These are phyloP conservation scores for Pelargonium australe DNA, from an alignment of 441 rosid genomes.

Conservation along the genomic window DNA sequence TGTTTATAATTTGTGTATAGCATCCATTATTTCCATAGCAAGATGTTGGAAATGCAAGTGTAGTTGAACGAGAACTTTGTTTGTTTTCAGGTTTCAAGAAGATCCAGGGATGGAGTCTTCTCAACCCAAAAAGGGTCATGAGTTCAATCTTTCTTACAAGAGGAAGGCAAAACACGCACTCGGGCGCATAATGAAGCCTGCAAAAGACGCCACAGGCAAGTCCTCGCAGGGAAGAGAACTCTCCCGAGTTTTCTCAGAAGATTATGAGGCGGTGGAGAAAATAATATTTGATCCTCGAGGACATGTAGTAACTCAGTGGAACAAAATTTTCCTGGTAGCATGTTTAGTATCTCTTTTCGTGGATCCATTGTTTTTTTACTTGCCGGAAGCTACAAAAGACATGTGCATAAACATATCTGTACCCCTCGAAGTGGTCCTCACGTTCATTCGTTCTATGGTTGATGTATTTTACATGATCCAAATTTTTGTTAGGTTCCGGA, in stretches of 20 bases:
- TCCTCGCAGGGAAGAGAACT: conserved; percentile 25
- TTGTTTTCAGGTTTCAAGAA: conserved; percentile 31
- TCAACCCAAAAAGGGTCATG: background rate
- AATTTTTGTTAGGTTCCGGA: conserved; percentile 40
- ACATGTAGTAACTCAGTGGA: conserved; percentile 34
- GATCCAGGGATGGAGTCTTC: conserved; percentile 21
- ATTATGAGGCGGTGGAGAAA: conserved; percentile 33
- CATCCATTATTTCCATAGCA: background rate
- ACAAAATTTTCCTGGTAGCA: conserved; percentile 45
- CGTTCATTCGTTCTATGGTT: conserved; percentile 32
- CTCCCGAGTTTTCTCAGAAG: conserved; percentile 54
- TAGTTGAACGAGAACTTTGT: conserved; percentile 3
- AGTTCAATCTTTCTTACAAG: conserved; percentile 17
- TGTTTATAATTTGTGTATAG: background rate
- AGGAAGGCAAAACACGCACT: conserved; percentile 5
- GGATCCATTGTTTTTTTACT: conserved; percentile 51
- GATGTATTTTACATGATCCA: conserved; percentile 43
- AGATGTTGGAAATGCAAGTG: background rate
- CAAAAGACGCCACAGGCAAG: conserved; percentile 20
- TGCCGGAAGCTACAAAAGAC: conserved; percentile 28
- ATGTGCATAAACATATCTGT: conserved; percentile 32
- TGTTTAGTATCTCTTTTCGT: conserved; percentile 45
- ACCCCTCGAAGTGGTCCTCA: conserved; percentile 32
- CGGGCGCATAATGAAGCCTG: conserved; percentile 7
- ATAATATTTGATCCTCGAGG: conserved; percentile 48